These are phyloP conservation scores for Diversispora epigaea DNA, from an alignment of 192 early-diverging fungal species.

Conservation along the genomic window DNA sequence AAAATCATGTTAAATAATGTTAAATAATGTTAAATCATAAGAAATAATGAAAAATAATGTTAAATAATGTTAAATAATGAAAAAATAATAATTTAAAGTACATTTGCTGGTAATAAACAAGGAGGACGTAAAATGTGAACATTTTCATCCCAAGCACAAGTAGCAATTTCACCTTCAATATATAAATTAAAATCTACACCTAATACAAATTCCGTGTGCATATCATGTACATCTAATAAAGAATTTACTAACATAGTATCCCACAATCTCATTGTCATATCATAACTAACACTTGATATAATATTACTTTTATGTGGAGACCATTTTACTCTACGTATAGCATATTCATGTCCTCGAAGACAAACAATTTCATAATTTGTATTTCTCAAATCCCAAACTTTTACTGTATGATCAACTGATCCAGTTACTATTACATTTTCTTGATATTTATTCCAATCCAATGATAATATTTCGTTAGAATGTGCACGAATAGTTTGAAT, in stretches of 20 bases:
- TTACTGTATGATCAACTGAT: constrained; percentile 84
- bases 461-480: constrained; percentile 78
- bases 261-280: constrained; percentile 97
- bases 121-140: constrained; percentile 53
- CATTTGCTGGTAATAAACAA: no score
- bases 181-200: constrained; percentile 94
- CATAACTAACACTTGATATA: constrained; percentile 84
- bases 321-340: constrained; percentile 88
- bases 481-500: constrained; percentile 77
- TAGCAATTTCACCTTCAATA: constrained; percentile 81
- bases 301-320: constrained; percentile 84
- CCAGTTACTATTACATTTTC: constrained; percentile 82
- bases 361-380: constrained; percentile 69
- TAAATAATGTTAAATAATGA: no score
- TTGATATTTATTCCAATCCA: constrained; percentile 99
- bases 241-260: constrained; percentile 61
- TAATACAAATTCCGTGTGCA: constrained; percentile 95
- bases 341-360: constrained; percentile 88
- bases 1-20: no score
- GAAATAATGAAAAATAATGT: no score
- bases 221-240: constrained; percentile 72
- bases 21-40: no score
- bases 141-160: constrained; percentile 95
- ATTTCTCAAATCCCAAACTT: constrained; percentile 89
- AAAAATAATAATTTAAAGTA: no score